Evolutionary conservation across 2,329 filamentous ascomycete species (phyloP).

Genomic region (Stemphylium beticola): DNA sequence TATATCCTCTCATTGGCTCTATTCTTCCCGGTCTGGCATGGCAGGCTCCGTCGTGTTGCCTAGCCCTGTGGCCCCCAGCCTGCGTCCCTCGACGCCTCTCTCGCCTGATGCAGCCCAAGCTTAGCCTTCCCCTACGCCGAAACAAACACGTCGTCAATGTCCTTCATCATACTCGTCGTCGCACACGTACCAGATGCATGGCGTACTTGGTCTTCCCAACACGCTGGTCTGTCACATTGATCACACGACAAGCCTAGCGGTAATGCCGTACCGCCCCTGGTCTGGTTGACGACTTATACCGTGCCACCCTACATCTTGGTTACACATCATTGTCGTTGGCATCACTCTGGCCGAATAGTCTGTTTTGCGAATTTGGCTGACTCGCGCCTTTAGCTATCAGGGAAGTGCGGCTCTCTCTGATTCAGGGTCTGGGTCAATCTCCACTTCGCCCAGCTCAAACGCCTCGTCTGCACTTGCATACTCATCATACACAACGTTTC

Average conservation of each 20-base stretch:
- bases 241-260: constrained; percentile 53
- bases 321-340: constrained; percentile 49
- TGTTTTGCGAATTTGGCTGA: constrained; percentile 44
- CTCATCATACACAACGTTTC: constrained; percentile 52
- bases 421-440: constrained; percentile 62
- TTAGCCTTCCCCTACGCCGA: constrained; percentile 45
- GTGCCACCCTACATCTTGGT: constrained; percentile 47
- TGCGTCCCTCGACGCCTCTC: constrained; percentile 44
- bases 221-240: constrained; percentile 51
- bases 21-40: constrained; percentile 40
- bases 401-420: constrained; percentile 59
- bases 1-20: constrained; percentile 51
- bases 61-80: constrained; percentile 44
- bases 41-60: constrained; percentile 46
- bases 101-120: constrained; percentile 46
- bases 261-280: constrained; percentile 46
- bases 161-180: constrained; percentile 42
- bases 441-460: constrained; percentile 59
- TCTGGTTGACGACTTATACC: constrained; percentile 47
- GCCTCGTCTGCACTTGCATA: constrained; percentile 56
- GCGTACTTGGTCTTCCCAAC: constrained; percentile 47
- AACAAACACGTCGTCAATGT: constrained; percentile 52
- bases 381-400: constrained; percentile 56
- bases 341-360: constrained; percentile 36
- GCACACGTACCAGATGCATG: constrained; percentile 48